These are phyloP conservation scores for Pittosporum tobira DNA, from an alignment of 129 eudicot genomes.

Conservation along the genomic window DNA sequence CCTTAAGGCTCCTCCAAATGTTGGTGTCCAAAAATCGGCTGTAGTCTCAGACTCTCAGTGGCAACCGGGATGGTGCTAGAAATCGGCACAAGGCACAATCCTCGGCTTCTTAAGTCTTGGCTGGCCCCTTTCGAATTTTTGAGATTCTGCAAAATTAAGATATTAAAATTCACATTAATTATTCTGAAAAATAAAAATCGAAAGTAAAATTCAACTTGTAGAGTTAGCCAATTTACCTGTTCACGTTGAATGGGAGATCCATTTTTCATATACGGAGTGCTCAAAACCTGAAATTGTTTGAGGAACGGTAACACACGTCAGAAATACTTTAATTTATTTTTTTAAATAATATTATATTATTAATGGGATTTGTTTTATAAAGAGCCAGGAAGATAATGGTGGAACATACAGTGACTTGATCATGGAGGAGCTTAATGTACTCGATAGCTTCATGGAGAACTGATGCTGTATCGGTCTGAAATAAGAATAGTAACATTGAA, in stretches of 20 bases:
- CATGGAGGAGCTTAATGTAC: slow-evolving; percentile 84
- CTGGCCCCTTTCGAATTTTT: not conserved
- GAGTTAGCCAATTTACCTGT: no score
- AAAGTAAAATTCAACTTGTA: no score
- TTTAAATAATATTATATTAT: not conserved
- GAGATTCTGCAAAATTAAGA: not conserved
- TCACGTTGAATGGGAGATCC: slow-evolving; percentile 53
- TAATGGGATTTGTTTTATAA: not conserved
- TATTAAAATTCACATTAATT: no score
- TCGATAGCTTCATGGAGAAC: slow-evolving; percentile 96
- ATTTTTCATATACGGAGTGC: slow-evolving; percentile 67
- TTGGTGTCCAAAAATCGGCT: slow-evolving; percentile 11
- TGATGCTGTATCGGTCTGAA: slow-evolving; percentile 94
- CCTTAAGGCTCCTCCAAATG: not conserved
- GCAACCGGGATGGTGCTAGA: slow-evolving; percentile 12
- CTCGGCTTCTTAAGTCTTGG: slow-evolving; percentile 9
- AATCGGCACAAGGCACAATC: slow-evolving; percentile 6
- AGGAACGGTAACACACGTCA: not conserved
- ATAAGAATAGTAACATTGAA: not conserved
- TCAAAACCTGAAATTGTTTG: slow-evolving; percentile 44
- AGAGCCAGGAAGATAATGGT: not conserved
- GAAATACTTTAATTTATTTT: not conserved
- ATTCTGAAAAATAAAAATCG: no score
- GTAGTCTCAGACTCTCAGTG: not conserved
- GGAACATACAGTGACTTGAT: slow-evolving; percentile 72